These are phyloP conservation scores for Salix viminalis DNA, from an alignment of 345 rosid genomes.

Conservation along the genomic window DNA sequence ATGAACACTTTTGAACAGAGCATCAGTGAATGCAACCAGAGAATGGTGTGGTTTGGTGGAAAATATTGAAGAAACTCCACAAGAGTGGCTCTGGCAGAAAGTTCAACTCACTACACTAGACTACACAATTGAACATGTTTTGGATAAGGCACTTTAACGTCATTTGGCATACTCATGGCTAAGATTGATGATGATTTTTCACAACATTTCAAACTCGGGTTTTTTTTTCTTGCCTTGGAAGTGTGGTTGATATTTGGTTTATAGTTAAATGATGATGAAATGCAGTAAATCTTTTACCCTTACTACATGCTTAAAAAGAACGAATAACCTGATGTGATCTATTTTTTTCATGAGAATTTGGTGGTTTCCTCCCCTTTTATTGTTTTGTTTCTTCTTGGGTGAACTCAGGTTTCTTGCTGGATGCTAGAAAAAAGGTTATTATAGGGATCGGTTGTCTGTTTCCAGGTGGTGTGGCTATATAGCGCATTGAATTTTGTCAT, in stretches of 20 bases:
- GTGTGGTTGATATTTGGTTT: background rate
- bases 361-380: background rate
- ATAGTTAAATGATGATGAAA: background rate
- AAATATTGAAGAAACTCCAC: conserved; percentile 3
- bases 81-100: conserved; percentile 1
- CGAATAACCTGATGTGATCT: background rate
- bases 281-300: background rate
- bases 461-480: conserved; percentile 24
- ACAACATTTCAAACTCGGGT: background rate
- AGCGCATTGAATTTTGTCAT: conserved; percentile 32
- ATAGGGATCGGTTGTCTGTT: conserved; percentile 27
- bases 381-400: background rate
- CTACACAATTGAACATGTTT: background rate
- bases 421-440: conserved; percentile 25
- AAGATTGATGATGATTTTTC: background rate
- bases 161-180: background rate
- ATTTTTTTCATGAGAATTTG: background rate
- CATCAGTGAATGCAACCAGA: background rate
- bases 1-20: background rate
- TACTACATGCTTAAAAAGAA: background rate
- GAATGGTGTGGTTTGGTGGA: background rate
- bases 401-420: conserved; percentile 27
- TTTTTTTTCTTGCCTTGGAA: background rate
- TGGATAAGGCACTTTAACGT: background rate
- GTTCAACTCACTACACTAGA: background rate